Conservation (phyloP, 2,329 filamentous ascomycete species). For the Trichophyton verrucosum region DNA sequence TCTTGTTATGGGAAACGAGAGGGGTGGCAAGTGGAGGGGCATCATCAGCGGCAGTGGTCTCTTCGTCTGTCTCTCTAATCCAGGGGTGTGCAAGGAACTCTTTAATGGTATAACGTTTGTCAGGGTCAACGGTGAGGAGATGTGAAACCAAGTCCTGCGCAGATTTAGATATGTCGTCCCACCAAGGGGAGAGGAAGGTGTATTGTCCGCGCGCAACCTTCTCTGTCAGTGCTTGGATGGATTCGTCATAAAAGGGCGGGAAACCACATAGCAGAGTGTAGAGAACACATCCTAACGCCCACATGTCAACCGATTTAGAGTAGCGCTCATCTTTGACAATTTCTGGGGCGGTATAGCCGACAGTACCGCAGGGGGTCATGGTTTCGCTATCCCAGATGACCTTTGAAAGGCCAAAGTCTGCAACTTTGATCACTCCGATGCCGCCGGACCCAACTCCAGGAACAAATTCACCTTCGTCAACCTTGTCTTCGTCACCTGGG, state of each 20-base stretch:
- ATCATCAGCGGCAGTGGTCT: conserved; percentile 53
- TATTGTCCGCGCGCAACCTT: conserved; percentile 96
- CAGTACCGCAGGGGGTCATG: conserved; percentile 98
- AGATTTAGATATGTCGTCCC: conserved; percentile 94
- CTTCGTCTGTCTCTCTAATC: conserved; percentile 62
- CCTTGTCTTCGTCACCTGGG: conserved; percentile 91
- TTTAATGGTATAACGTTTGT: conserved; percentile 84
- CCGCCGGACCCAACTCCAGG: conserved; percentile 71
- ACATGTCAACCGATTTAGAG: conserved; percentile 99
- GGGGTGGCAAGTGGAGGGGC: conserved; percentile 62
- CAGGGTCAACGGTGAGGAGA: conserved; percentile 83
- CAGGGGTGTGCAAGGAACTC: conserved; percentile 93
- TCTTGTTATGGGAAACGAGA: conserved; percentile 40
- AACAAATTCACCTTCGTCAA: conserved; percentile 88
- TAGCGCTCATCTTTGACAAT: conserved; percentile 99
- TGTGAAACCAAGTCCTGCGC: conserved; percentile 92
- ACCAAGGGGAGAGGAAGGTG: conserved; percentile 96
- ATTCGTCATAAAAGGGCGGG: conserved; percentile 97
- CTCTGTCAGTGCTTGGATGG: conserved; percentile 89
- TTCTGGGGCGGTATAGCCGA: conserved; percentile 94
- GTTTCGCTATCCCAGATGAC: conserved; percentile 97
- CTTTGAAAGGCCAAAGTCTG: conserved; percentile 94
- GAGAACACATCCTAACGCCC: conserved; percentile 90
- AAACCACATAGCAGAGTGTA: conserved; percentile 97
- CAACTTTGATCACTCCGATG: conserved; percentile 92